These are phyloP conservation scores for Trichosporon ovoides DNA, from an alignment of 1,284 basidiomycete species.

Conservation along the genomic window DNA sequence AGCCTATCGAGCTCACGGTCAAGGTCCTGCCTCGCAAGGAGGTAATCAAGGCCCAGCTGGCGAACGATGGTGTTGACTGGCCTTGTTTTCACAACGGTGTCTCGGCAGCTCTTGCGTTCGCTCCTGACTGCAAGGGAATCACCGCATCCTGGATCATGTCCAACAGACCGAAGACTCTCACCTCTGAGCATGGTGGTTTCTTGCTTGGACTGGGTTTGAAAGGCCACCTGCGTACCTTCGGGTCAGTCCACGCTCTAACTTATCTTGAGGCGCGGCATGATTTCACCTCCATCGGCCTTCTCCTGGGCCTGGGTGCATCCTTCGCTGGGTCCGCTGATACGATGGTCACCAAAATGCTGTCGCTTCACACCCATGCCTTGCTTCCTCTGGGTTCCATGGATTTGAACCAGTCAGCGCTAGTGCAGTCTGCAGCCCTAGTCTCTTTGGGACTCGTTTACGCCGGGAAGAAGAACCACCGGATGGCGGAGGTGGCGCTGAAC, in stretches of 20 bases:
- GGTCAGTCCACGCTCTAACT: slow-evolving; percentile 73
- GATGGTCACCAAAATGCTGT: slow-evolving; percentile 82
- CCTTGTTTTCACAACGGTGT: slow-evolving; percentile 98
- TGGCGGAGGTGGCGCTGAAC: slow-evolving; percentile 83
- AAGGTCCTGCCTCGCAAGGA: slow-evolving; percentile 55
- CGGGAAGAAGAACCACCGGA: slow-evolving; percentile 77
- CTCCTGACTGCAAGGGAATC: slow-evolving; percentile 68
- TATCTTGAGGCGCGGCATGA: slow-evolving; percentile 95
- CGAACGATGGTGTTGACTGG: slow-evolving; percentile 75
- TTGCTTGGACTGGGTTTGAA: slow-evolving; percentile 86
- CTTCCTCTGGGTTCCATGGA: slow-evolving; percentile 81
- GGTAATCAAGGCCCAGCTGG: slow-evolving; percentile 54
- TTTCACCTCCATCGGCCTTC: slow-evolving; percentile 83
- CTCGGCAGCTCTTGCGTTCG: slow-evolving; percentile 77
- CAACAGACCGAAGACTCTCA: slow-evolving; percentile 79
- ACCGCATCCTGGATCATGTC: slow-evolving; percentile 91
- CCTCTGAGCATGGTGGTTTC: slow-evolving; percentile 90
- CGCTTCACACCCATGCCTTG: slow-evolving; percentile 87
- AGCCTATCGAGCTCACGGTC: slow-evolving; percentile 72
- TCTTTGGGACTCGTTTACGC: slow-evolving; percentile 87
- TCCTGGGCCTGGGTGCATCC: slow-evolving; percentile 85
- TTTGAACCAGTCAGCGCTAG: slow-evolving; percentile 81
- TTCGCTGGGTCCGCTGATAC: slow-evolving; percentile 80
- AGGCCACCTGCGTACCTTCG: slow-evolving; percentile 79
- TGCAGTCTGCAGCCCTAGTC: slow-evolving; percentile 81